Conservation (phyloP, 306 rosid species). For the Arachis stenosperma region DNA sequence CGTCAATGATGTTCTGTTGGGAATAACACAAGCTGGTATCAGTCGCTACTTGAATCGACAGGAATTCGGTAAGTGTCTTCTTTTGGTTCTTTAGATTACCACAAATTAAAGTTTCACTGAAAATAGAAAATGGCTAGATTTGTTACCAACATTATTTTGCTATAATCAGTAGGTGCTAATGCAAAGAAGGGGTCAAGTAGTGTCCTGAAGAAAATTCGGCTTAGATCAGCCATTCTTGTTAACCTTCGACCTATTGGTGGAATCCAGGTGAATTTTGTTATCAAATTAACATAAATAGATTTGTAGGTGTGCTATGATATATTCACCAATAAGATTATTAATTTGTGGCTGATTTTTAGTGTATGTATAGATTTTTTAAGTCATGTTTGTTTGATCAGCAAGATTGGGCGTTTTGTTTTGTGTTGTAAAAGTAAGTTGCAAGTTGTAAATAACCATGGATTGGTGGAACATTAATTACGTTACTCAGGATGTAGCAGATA, state of each 20-base stretch:
- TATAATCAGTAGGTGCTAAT: slow-evolving; percentile 17
- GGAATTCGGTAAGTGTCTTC: slow-evolving; percentile 47
- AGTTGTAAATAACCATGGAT: background rate
- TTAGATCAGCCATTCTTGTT: slow-evolving; percentile 56
- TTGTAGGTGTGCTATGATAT: no score
- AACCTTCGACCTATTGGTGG: slow-evolving; percentile 59
- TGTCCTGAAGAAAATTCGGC: slow-evolving; percentile 43
- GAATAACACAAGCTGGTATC: slow-evolving; percentile 69
- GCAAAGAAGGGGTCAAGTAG: background rate
- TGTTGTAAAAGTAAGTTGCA: background rate
- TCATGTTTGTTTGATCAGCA: no score
- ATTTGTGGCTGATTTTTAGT: no score
- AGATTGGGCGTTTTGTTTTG: background rate
- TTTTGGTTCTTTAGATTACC: background rate
- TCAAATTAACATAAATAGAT: background rate
- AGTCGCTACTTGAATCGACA: slow-evolving; percentile 51
- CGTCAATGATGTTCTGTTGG: slow-evolving; percentile 67
- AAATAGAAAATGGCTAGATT: background rate
- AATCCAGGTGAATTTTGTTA: slow-evolving; percentile 56
- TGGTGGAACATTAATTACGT: background rate
- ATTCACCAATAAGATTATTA: no score
- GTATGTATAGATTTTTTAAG: no score
- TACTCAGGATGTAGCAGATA: slow-evolving; percentile 62
- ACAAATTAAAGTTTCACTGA: background rate
- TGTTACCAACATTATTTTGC: background rate